Evolutionary conservation across 2,329 filamentous ascomycete species (phyloP).

Genomic region (Microcyclosporella mali): DNA sequence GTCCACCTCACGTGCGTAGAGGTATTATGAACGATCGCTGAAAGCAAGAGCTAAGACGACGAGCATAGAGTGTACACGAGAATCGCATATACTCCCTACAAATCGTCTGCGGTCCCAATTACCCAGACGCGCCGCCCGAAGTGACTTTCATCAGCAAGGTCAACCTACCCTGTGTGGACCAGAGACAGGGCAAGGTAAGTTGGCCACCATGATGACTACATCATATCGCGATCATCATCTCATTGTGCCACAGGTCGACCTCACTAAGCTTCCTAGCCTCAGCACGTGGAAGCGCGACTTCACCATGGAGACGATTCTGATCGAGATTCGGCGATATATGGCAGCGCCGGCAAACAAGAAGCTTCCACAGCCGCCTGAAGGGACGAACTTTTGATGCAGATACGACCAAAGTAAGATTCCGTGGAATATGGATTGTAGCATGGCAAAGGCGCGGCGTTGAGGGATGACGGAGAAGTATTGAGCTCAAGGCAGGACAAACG

Average conservation of each 20-base stretch:
- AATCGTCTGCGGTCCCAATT: slow-evolving; percentile 86
- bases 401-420: not conserved
- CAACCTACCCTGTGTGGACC: slow-evolving; percentile 92
- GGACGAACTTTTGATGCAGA: slow-evolving; percentile 47
- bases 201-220: not conserved
- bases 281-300: slow-evolving; percentile 87
- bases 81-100: slow-evolving; percentile 98
- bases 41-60: not conserved
- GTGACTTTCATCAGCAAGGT: slow-evolving; percentile 92
- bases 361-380: slow-evolving; percentile 86
- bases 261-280: slow-evolving; percentile 74
- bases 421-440: slow-evolving; percentile 6
- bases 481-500: too few species aligned
- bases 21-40: not conserved
- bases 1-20: slow-evolving; percentile 79
- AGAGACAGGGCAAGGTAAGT: slow-evolving; percentile 63
- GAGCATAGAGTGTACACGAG: slow-evolving; percentile 76
- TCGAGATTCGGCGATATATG: slow-evolving; percentile 86
- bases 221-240: too few species aligned
- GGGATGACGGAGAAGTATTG: too few species aligned
- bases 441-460: slow-evolving; percentile 11
- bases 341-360: slow-evolving; percentile 88
- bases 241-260: slow-evolving; percentile 63
- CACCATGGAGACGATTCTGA: slow-evolving; percentile 89
- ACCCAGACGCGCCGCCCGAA: slow-evolving; percentile 81